Evolutionary conservation across 164 flowering plant species (phyloP).

Genomic region (Chimonanthus praecox): DNA sequence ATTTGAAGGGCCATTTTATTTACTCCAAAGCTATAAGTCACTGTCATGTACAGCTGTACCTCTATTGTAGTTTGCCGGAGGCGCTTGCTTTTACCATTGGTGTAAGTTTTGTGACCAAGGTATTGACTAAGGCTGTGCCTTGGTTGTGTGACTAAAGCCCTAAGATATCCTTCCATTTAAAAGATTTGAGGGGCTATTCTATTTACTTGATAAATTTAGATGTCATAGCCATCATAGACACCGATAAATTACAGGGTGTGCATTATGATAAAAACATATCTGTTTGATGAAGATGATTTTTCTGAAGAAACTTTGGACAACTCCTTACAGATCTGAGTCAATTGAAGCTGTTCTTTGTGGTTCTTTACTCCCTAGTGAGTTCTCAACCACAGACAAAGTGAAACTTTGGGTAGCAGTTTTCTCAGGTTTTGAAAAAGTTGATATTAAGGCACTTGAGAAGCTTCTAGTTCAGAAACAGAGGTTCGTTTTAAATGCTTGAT

Average conservation of each 20-base stretch:
- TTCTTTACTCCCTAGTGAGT: slow-evolving; percentile 60
- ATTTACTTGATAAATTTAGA: not conserved
- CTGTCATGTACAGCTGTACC: not conserved
- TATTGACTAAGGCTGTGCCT: not conserved
- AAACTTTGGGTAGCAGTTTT: slow-evolving; percentile 64
- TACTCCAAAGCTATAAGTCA: not conserved
- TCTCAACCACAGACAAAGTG: slow-evolving; percentile 54
- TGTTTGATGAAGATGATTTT: not conserved
- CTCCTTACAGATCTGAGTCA: slow-evolving; percentile 67
- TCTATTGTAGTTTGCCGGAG: not conserved
- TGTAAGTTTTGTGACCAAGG: not conserved
- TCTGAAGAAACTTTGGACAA: slow-evolving; percentile 1
- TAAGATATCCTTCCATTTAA: not conserved
- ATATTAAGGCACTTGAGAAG: slow-evolving; percentile 88
- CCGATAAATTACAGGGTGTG: not conserved
- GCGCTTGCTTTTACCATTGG: not conserved
- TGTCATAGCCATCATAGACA: not conserved
- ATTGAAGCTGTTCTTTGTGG: slow-evolving; percentile 63
- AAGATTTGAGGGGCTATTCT: not conserved
- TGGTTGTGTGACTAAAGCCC: not conserved
- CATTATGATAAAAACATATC: not conserved
- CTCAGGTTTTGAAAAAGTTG: slow-evolving; percentile 78
- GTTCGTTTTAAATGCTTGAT: slow-evolving; percentile 33
- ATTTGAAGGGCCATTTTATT: not conserved
- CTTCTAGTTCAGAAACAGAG: slow-evolving; percentile 92